Base-by-base conservation (phyloP, 805 yeast species). In the Yamadazyma akitaensis region DNA sequence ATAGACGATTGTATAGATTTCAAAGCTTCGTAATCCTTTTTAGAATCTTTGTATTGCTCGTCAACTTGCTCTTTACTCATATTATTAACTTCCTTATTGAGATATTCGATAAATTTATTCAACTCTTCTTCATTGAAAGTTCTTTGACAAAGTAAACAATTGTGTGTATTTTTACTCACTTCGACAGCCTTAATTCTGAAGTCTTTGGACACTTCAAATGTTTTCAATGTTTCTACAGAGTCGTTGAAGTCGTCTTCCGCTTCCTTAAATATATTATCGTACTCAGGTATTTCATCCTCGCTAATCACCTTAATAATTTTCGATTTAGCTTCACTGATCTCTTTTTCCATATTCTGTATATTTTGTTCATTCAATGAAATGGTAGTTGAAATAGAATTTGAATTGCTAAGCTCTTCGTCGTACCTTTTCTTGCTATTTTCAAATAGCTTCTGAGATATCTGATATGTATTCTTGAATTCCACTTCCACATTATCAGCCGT, bases 131-230 rank as follows among this genome's bases (percentile, higher is more conserved):
- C 69, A 13, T 76, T 77, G 63, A 90, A 86, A 11, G 75, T 70
- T 42, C 96, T 72, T 16, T 79, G 77, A 62, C 98, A 92, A 37
- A 91, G 67, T 37, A 83, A 67, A 63, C 97, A 92, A 40, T 78
- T 71, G 10, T 81, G 74, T 8, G 76, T 73, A 3, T 60, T 57
- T 24, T 79, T 65, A 0, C 96, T 94, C 35, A 77, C 62, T 26
- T 79, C 76, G 10, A 86, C 64, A 0, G 97, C 97, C 37, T 79
- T 79, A 18, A 73, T 64, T 57, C 87, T 89, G 64, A 84, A 90
- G 36, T 79, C 79, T 21, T 80, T 68, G 0, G 91, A 83, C 2
- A 89, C 86, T 37, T 80, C 81, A 26, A 77, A 77, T 53, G 87
- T 81, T 58, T 88, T 88, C 28, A 80, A 60, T 46, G 85, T 82